phyloP scores from a whole-genome alignment of 345 rosid species.

The Iberis pinnata region DNA sequence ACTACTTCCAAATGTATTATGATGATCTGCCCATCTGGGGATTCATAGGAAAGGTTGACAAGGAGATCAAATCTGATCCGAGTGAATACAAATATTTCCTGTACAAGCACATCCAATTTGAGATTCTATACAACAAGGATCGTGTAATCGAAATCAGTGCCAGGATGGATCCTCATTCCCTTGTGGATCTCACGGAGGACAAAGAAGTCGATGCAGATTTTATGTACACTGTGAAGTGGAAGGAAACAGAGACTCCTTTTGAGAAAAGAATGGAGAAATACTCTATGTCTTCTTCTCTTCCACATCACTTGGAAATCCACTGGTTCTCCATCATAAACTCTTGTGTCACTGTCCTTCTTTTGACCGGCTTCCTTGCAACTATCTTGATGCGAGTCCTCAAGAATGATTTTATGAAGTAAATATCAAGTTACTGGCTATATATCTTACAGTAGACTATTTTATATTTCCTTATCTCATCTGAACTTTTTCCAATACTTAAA shows the following conservation, averaged over 20 bases:
- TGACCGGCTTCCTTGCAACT: slow-evolving; percentile 89
- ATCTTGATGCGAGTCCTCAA: slow-evolving; percentile 86
- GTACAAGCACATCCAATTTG: slow-evolving; percentile 70
- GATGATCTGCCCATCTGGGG: slow-evolving; percentile 93
- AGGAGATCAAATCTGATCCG: slow-evolving; percentile 53
- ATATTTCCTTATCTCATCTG: background rate
- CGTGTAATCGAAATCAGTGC: slow-evolving; percentile 66
- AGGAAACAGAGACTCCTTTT: slow-evolving; percentile 70
- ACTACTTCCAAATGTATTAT: slow-evolving; percentile 80
- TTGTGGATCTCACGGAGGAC: slow-evolving; percentile 73
- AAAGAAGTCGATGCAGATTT: slow-evolving; percentile 73
- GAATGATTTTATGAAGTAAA: slow-evolving; percentile 90
- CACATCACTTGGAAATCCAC: slow-evolving; percentile 87
- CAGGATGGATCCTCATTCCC: slow-evolving; percentile 60
- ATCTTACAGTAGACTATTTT: background rate
- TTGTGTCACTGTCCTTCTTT: slow-evolving; percentile 79
- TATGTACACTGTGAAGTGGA: slow-evolving; percentile 83
- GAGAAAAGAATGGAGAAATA: slow-evolving; percentile 92
- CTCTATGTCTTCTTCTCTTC: slow-evolving; percentile 72
- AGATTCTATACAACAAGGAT: slow-evolving; percentile 64
- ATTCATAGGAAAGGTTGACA: slow-evolving; percentile 76
- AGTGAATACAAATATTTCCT: slow-evolving; percentile 61
- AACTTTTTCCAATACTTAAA: background rate
- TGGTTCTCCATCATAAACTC: slow-evolving; percentile 92
- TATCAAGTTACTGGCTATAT: background rate